Conservation (phyloP, 768 basidiomycete species). For the Baorangia bicolor region DNA sequence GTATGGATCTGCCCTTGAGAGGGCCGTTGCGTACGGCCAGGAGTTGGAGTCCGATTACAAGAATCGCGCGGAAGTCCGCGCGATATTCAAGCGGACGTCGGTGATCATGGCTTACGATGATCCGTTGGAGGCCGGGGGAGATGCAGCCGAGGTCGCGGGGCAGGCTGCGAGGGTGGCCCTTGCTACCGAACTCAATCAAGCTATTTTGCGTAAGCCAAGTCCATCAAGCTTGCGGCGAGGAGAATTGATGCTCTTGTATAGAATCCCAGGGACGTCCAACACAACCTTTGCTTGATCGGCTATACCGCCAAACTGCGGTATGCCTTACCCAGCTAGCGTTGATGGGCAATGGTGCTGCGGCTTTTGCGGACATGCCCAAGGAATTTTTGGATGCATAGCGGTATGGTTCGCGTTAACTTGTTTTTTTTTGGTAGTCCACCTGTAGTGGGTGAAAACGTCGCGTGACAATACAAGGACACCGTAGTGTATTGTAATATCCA, state of each 20-base stretch:
- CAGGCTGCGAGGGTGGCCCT: conserved; percentile 62
- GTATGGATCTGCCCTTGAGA: conserved; percentile 59
- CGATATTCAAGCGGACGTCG: conserved; percentile 71
- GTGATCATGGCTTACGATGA: conserved; percentile 79
- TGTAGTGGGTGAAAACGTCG: background rate
- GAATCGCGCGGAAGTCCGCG: conserved; percentile 59
- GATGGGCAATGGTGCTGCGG: conserved; percentile 71
- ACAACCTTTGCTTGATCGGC: conserved; percentile 67
- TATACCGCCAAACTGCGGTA: conserved; percentile 74
- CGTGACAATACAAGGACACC: conserved; percentile 1
- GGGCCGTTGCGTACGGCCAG: conserved; percentile 75
- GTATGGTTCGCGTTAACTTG: background rate
- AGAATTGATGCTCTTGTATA: conserved; percentile 30
- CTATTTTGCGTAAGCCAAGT: conserved; percentile 66
- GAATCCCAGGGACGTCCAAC: conserved; percentile 78
- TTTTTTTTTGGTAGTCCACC: background rate
- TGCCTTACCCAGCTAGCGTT: conserved; percentile 71
- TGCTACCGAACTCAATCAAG: conserved; percentile 77
- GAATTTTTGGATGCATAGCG: conserved; percentile 60
- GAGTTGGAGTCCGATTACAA: conserved; percentile 67
- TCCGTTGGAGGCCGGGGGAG: conserved; percentile 64
- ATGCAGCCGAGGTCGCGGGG: conserved; percentile 66
- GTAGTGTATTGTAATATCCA: conserved; percentile 16
- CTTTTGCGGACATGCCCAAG: conserved; percentile 75
- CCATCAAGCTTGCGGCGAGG: background rate